Evolutionary conservation across 1,284 basidiomycete genomes (phyloP).

Genomic region (Pseudozyma pruni): DNA sequence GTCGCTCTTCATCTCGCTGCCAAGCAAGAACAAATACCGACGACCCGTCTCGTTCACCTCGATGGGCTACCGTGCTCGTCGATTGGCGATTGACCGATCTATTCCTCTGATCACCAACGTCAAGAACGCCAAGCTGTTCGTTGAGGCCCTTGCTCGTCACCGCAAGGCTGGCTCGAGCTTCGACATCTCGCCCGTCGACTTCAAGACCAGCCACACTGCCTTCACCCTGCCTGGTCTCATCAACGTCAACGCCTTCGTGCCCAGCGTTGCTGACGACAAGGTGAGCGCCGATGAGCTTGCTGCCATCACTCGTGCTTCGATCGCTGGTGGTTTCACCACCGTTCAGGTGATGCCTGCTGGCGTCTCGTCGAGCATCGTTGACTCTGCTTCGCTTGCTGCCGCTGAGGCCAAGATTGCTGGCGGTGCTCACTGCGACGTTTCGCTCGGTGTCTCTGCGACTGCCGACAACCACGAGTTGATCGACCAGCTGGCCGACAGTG

Average conservation of each 20-base stretch:
- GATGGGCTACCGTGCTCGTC: slow-evolving; percentile 94
- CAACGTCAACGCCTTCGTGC: slow-evolving; percentile 89
- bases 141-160: slow-evolving; percentile 85
- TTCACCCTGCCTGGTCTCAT: slow-evolving; percentile 92
- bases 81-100: slow-evolving; percentile 99
- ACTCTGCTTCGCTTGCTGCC: slow-evolving; percentile 47
- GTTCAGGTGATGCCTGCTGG: slow-evolving; percentile 57
- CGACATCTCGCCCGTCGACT: slow-evolving; percentile 89
- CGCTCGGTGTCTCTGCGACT: slow-evolving; percentile 60
- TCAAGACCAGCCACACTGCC: slow-evolving; percentile 88
- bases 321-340: slow-evolving; percentile 63
- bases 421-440: slow-evolving; percentile 61
- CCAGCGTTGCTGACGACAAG: slow-evolving; percentile 73
- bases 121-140: slow-evolving; percentile 97
- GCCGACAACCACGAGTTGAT: slow-evolving; percentile 50
- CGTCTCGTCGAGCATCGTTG: slow-evolving; percentile 41
- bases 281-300: slow-evolving; percentile 75
- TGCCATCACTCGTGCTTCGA: slow-evolving; percentile 58
- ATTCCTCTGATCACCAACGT: slow-evolving; percentile 98
- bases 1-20: slow-evolving; percentile 95
- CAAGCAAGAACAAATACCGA: slow-evolving; percentile 97
- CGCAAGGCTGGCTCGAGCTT: slow-evolving; percentile 77
- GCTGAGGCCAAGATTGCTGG: slow-evolving; percentile 62
- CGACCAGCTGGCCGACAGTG: slow-evolving; percentile 54
- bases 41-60: slow-evolving; percentile 96